A percentile compares a stretch with the other conserved stretches of the same genome.
These are phyloP conservation scores for Alternaria conjuncta DNA, from an alignment of 2,329 filamentous ascomycete genomes.

Conservation along the genomic window DNA sequence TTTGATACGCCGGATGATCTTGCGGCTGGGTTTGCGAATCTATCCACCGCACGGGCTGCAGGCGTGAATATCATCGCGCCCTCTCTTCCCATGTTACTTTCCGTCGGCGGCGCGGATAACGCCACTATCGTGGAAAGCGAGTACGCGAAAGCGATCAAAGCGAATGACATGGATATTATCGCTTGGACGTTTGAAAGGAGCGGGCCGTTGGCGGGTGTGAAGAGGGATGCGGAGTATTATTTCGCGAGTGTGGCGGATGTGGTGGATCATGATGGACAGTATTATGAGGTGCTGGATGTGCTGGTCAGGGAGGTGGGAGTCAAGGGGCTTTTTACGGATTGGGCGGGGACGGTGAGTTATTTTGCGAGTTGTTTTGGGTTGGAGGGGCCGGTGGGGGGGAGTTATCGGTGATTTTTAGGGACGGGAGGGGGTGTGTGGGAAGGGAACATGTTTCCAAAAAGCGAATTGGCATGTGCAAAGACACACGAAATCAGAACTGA, in stretches of 20 bases:
- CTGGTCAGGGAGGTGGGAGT: slow-evolving; percentile 66
- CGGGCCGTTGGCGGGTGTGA: slow-evolving; percentile 60
- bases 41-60: slow-evolving; percentile 60
- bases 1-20: slow-evolving; percentile 58
- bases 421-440: too few species aligned
- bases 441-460: too few species aligned
- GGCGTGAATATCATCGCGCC: slow-evolving; percentile 68
- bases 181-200: slow-evolving; percentile 72
- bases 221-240: slow-evolving; percentile 36
- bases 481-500: too few species aligned
- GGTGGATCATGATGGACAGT: slow-evolving; percentile 67
- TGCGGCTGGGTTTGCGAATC: slow-evolving; percentile 58
- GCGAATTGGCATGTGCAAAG: too few species aligned
- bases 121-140: slow-evolving; percentile 63
- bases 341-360: slow-evolving; percentile 69
- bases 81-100: slow-evolving; percentile 65
- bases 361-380: slow-evolving; percentile 71
- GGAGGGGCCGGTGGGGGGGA: slow-evolving; percentile 22
- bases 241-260: slow-evolving; percentile 57
- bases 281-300: slow-evolving; percentile 67
- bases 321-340: slow-evolving; percentile 69
- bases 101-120: slow-evolving; percentile 52
- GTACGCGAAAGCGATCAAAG: slow-evolving; percentile 66
- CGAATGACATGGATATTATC: slow-evolving; percentile 67
- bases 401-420: slow-evolving; percentile 1